A percentile compares a stretch with the other conserved stretches of the same genome.
These are phyloP conservation scores for Naganishia vaughanmartiniae DNA, from an alignment of 768 basidiomycete genomes.

Conservation along the genomic window DNA sequence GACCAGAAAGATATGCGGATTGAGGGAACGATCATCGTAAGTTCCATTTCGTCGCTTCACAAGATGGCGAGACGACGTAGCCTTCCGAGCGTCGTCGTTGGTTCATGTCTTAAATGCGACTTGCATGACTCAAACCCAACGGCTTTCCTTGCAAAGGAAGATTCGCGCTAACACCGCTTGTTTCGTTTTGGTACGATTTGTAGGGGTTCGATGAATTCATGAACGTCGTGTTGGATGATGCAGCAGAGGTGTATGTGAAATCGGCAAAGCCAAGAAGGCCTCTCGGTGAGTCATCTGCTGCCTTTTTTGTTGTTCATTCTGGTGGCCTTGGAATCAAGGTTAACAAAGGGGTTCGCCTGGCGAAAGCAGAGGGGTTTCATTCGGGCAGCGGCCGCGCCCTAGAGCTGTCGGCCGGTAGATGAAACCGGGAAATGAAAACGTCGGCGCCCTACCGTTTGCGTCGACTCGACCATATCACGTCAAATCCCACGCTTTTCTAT, in stretches of 20 bases:
- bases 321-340: slow-evolving; percentile 17
- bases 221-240: slow-evolving; percentile 94
- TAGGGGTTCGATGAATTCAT: slow-evolving; percentile 99
- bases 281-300: slow-evolving; percentile 62
- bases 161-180: too few relatives aligned
- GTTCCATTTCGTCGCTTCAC: slow-evolving; percentile 49
- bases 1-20: slow-evolving; percentile 96
- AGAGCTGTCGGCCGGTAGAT: too few relatives aligned
- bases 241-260: slow-evolving; percentile 79
- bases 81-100: too few relatives aligned
- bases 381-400: too few relatives aligned
- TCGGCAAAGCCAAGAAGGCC: slow-evolving; percentile 79
- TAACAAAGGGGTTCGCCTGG: not conserved
- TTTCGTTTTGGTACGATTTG: not conserved
- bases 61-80: not conserved
- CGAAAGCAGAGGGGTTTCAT: too few relatives aligned
- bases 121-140: too few relatives aligned
- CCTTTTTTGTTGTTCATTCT: not conserved
- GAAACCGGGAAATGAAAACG: too few relatives aligned
- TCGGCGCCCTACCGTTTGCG: too few relatives aligned
- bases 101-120: too few relatives aligned
- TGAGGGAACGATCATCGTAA: slow-evolving; percentile 90
- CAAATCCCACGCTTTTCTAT: too few relatives aligned
- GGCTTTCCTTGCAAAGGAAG: not conserved
- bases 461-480: too few relatives aligned